Percentiles rank a stretch among this genome's conserved stretches.
Conservation (phyloP, 495 filamentous ascomycete genomes). For the Xylaria curta region DNA sequence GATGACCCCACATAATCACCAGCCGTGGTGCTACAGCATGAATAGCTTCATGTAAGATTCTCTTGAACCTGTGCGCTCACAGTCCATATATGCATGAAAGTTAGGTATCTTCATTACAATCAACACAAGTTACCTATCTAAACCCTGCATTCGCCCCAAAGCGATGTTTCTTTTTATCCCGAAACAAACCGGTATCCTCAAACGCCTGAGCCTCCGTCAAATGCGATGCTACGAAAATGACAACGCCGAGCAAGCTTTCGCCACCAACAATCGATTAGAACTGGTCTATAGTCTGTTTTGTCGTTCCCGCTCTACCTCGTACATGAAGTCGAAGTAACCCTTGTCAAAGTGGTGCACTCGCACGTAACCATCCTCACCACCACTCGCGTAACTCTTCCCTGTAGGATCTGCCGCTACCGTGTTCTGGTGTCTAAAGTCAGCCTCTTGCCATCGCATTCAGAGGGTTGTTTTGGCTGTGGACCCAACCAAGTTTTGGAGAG, state of each 20-base stretch:
- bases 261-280: conserved; percentile 23
- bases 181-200: conserved; percentile 37
- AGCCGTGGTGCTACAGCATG: background rate
- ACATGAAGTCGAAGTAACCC: conserved; percentile 97
- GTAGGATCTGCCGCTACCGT: conserved; percentile 85
- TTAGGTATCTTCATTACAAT: conserved; percentile 40
- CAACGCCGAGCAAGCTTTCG: conserved; percentile 32
- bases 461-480: background rate
- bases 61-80: background rate
- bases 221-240: conserved; percentile 39
- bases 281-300: conserved; percentile 40
- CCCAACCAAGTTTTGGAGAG: background rate
- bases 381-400: conserved; percentile 89
- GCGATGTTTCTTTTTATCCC: conserved; percentile 31
- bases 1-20: background rate
- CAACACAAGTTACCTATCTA: conserved; percentile 33
- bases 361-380: conserved; percentile 98
- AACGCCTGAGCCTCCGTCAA: conserved; percentile 41
- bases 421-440: conserved; percentile 42
- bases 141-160: conserved; percentile 23
- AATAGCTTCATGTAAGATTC: background rate
- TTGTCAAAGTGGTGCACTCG: conserved; percentile 98
- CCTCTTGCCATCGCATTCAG: background rate
- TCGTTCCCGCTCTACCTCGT: conserved; percentile 82
- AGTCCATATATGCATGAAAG: background rate